These are phyloP conservation scores for Thyridium curvatum DNA, from an alignment of 2,329 filamentous ascomycete genomes.

Conservation along the genomic window DNA sequence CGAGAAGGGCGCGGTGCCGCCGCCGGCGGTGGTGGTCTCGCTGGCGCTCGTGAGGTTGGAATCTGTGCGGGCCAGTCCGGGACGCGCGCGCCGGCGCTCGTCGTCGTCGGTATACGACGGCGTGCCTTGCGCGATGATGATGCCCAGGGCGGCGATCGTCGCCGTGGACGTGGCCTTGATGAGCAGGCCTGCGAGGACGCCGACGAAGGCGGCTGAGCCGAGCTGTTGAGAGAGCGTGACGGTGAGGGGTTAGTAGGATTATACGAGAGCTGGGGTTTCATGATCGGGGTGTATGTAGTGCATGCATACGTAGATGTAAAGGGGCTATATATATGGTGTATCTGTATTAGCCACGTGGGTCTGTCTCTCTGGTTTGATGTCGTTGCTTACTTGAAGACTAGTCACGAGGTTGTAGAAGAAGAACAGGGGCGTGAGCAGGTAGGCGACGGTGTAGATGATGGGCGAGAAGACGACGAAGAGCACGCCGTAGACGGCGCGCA, in stretches of 20 bases:
- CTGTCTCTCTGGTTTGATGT: no score
- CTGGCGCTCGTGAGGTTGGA: no score
- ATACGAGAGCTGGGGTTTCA: conserved; percentile 30
- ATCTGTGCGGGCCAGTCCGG: no score
- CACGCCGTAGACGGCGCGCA: conserved; percentile 13
- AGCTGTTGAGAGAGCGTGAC: conserved; percentile 34
- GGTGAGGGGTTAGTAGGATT: conserved; percentile 39
- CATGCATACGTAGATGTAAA: conserved; percentile 35
- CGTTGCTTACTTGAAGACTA: conserved; percentile 25
- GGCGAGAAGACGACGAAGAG: conserved; percentile 29
- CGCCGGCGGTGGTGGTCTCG: no score
- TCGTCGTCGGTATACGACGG: no score
- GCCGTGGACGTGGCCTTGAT: conserved; percentile 51
- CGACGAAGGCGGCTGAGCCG: conserved; percentile 60
- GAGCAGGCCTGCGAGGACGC: conserved; percentile 54
- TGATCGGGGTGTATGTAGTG: not conserved
- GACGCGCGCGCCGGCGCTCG: no score
- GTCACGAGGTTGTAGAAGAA: conserved; percentile 23
- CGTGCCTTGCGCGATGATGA: conserved; percentile 11
- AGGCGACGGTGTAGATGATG: conserved; percentile 24
- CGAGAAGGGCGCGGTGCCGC: no score
- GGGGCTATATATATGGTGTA: conserved; percentile 19
- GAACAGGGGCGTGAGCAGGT: conserved; percentile 10
- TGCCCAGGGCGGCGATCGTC: conserved; percentile 44
- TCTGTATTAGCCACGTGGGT: no score